These are phyloP conservation scores for Scheffersomyces spartinae DNA, from an alignment of 805 yeast species.

Conservation along the genomic window DNA sequence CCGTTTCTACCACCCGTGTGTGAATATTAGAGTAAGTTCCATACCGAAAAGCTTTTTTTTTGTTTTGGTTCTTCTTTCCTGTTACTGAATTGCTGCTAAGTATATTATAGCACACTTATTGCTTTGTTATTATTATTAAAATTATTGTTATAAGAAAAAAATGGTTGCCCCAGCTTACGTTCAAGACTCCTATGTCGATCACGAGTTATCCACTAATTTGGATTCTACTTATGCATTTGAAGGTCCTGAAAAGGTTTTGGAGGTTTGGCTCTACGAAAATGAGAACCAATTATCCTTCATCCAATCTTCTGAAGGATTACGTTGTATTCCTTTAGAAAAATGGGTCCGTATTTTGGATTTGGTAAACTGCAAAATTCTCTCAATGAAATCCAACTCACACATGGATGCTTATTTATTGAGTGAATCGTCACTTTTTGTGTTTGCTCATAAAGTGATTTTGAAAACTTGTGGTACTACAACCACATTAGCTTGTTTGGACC, in stretches of 20 bases:
- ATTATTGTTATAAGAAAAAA: background rate
- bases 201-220: constrained; percentile 61
- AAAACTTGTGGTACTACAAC: constrained; percentile 98
- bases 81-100: too few relatives aligned
- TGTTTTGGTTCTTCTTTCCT: too few relatives aligned
- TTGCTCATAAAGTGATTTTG: constrained; percentile 70
- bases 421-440: constrained; percentile 86
- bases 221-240: constrained; percentile 92
- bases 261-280: constrained; percentile 71
- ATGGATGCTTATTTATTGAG: constrained; percentile 80
- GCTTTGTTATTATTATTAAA: background rate
- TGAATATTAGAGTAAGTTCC: constrained; percentile 28
- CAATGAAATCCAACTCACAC: constrained; percentile 53
- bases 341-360: constrained; percentile 69
- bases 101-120: background rate
- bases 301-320: constrained; percentile 34
- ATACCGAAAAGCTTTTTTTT: too few relatives aligned
- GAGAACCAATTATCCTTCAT: constrained; percentile 26
- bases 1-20: constrained; percentile 19
- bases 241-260: constrained; percentile 92
- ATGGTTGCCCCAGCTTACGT: constrained; percentile 34
- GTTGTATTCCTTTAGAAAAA: constrained; percentile 50
- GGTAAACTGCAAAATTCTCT: constrained; percentile 82
- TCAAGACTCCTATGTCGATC: constrained; percentile 54
- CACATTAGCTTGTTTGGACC: constrained; percentile 63